phyloP scores from a whole-genome alignment of 2,329 filamentous ascomycete genomes.

The Phyllosticta citriasiana region DNA sequence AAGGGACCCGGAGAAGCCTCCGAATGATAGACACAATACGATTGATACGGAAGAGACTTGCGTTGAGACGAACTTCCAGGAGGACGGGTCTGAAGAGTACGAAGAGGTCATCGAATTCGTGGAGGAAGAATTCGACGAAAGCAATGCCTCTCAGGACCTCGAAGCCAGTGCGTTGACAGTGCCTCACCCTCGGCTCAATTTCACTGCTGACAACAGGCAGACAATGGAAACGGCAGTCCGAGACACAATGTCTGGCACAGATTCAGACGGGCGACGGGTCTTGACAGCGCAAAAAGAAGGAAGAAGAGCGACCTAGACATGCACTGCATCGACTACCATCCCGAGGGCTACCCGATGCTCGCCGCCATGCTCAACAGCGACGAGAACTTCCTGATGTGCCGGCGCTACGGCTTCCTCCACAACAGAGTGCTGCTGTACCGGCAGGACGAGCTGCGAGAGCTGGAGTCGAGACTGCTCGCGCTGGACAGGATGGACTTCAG shows the following conservation, averaged over 20 bases:
- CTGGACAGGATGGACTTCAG: slow-evolving; percentile 10
- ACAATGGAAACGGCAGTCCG: neutral
- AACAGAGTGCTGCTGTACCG: slow-evolving; percentile 14
- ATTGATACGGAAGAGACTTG: neutral
- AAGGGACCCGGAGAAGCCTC: neutral
- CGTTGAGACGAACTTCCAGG: neutral
- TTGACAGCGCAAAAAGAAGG: neutral
- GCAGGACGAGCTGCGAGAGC: slow-evolving; percentile 11
- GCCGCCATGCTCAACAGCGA: slow-evolving; percentile 18
- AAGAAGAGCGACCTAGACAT: neutral
- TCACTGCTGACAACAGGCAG: neutral
- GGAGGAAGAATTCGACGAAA: neutral
- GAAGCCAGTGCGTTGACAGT: neutral
- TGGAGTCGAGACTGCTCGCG: slow-evolving; percentile 10
- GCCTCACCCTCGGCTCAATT: neutral
- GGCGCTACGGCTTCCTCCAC: slow-evolving; percentile 12
- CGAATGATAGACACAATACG: neutral
- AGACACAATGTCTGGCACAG: neutral
- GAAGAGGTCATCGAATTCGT: neutral
- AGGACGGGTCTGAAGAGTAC: neutral
- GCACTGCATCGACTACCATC: slow-evolving; percentile 2
- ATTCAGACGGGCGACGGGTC: neutral
- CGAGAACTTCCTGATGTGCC: slow-evolving; percentile 17
- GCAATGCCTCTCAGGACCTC: neutral
- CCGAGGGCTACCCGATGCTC: slow-evolving; percentile 15